Evolutionary conservation across 2,329 filamentous ascomycete genomes (phyloP), one percentile per base, ranked within the genome.

Genomic region (Cylindrodendrum hubeiense): DNA sequence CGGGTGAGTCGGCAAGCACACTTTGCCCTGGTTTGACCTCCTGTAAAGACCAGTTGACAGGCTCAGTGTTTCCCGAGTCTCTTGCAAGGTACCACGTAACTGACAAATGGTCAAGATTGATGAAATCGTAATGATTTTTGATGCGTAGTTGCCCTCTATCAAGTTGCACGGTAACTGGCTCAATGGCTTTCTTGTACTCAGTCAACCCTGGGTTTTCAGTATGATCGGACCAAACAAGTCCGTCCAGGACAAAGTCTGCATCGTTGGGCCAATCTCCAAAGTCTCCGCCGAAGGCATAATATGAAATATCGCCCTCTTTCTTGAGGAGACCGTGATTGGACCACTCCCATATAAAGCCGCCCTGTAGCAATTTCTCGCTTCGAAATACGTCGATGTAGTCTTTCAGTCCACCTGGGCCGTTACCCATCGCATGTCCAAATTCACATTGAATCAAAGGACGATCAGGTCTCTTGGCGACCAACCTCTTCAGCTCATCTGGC

Each of bases 331-430:
- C 68, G 0, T 90, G 87, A 63, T 89, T 90, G 0, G 83, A 85
- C 88, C 88, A 90, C 70, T 90, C 88, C 88, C 88, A 90, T 3
- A 90, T 84, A 37, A 87, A 89, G 0, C 90, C 91, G 5, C 91
- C 90, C 78, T 92, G 90, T 0, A 81, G 71, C 0, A 76, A 67
- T 0, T 76, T 75, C 30, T 81, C 83, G 46, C 84, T 83, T 71
- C 89, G 87, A 75, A 92, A 93, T 0, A 86, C 83, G 7, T 91
- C 86, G 13, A 91, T 80, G 66, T 93, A 93, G 65, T 93, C 90
- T 65, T 89, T 85, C 52, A 93, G 80, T 1, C 85, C 87, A 1
- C 91, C 91, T 0, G 90, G 91, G 0, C 90, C 91, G 63, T 93
- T 93, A 0, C 91, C 91, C 91, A 93, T 93, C 0, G 91, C 90